phyloP scores from a whole-genome alignment of 1,284 basidiomycete species.

The Thelephora terrestris region DNA sequence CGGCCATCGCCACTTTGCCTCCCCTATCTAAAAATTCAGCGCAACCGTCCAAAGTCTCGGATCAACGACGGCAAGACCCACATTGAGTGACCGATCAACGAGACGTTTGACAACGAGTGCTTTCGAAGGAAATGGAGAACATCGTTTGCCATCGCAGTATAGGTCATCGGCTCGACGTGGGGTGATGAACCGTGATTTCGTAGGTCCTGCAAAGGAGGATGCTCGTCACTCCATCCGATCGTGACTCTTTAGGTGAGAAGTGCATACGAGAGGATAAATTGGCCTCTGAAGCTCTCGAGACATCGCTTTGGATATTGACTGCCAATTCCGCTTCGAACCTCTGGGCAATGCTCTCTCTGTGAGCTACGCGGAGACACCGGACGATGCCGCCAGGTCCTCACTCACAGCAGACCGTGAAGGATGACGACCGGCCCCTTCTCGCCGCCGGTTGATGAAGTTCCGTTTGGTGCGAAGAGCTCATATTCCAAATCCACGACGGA shows the following conservation, averaged over 20 bases:
- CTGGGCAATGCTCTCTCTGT: slow-evolving; percentile 24
- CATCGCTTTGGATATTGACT: slow-evolving; percentile 59
- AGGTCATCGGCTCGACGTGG: slow-evolving; percentile 60
- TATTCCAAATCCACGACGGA: slow-evolving; percentile 32
- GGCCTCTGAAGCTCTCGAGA: slow-evolving; percentile 44
- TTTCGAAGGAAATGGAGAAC: slow-evolving; percentile 49
- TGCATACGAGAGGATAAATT: slow-evolving; percentile 61
- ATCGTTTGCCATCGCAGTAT: slow-evolving; percentile 64
- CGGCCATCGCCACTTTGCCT: slow-evolving; percentile 78
- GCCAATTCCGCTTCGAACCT: slow-evolving; percentile 77
- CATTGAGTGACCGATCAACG: slow-evolving; percentile 82
- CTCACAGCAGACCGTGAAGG: slow-evolving; percentile 61
- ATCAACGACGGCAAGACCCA: slow-evolving; percentile 23
- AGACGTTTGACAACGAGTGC: slow-evolving; percentile 46
- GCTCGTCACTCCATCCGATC: background rate
- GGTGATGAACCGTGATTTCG: slow-evolving; percentile 79
- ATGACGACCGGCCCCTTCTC: slow-evolving; percentile 42
- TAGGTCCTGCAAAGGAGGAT: slow-evolving; percentile 45
- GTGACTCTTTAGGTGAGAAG: background rate
- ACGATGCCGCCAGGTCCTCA: slow-evolving; percentile 3
- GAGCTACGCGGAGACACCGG: background rate
- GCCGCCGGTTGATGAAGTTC: slow-evolving; percentile 23
- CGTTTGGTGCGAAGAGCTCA: slow-evolving; percentile 30
- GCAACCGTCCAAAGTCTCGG: background rate
- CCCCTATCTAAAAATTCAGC: slow-evolving; percentile 41